These are phyloP conservation scores for Sugiyamaella floridensis DNA, from an alignment of 805 yeast species.

Conservation along the genomic window DNA sequence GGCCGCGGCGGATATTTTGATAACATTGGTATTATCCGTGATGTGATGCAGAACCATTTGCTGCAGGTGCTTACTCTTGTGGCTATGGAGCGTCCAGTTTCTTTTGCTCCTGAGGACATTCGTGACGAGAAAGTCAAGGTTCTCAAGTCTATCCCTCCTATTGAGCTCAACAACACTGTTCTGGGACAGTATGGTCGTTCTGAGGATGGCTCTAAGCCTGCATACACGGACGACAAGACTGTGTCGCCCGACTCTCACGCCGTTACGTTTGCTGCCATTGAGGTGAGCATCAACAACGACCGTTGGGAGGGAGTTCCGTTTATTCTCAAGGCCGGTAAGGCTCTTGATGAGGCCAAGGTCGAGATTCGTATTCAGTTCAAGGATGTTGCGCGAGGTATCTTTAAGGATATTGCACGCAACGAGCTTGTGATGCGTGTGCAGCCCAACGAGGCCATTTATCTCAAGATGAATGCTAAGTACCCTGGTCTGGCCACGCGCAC, in stretches of 20 bases:
- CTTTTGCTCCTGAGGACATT: conserved; percentile 86
- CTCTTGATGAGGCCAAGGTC: conserved; percentile 89
- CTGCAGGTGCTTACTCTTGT: conserved; percentile 85
- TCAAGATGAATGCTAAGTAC: conserved; percentile 87
- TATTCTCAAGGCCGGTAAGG: conserved; percentile 94
- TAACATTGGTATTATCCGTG: conserved; percentile 89
- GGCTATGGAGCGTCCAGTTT: conserved; percentile 92
- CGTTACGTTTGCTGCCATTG: conserved; percentile 86
- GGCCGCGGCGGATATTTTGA: conserved; percentile 99
- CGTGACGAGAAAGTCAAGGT: conserved; percentile 96
- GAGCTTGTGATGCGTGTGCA: conserved; percentile 92
- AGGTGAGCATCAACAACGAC: conserved; percentile 75
- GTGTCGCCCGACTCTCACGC: conserved; percentile 77
- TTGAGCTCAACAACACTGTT: conserved; percentile 59
- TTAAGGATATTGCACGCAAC: conserved; percentile 74
- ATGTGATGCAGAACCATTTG: conserved; percentile 96
- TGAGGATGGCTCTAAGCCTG: conserved; percentile 83
- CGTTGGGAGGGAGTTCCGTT: conserved; percentile 99
- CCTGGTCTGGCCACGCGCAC: conserved; percentile 86
- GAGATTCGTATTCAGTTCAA: conserved; percentile 92
- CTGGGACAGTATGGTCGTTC: conserved; percentile 85
- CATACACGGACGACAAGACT: conserved; percentile 86
- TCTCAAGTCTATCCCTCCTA: conserved; percentile 67
- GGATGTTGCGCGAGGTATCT: conserved; percentile 77
- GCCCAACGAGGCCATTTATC: conserved; percentile 89